Conservation (phyloP, 2,329 filamentous ascomycete genomes). For the Teratosphaeria viscida region DNA sequence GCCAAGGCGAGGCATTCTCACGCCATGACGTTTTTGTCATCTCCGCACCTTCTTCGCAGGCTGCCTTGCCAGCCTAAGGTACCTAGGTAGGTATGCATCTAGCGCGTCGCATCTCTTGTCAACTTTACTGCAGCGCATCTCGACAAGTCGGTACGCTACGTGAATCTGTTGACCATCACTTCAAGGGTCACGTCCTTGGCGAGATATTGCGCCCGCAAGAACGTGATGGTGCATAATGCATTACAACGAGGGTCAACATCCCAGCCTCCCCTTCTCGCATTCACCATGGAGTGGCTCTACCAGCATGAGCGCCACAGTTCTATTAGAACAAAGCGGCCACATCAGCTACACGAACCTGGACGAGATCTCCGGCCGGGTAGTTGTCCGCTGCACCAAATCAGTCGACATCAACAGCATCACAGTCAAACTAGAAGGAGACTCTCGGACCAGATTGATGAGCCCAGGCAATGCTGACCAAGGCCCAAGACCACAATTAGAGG, state of each 20-base stretch:
- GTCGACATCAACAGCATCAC: constrained; percentile 47
- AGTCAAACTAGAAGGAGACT: constrained; percentile 77
- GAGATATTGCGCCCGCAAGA: not conserved
- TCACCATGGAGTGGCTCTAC: constrained; percentile 6
- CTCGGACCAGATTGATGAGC: constrained; percentile 53
- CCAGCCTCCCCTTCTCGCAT: constrained; percentile 2
- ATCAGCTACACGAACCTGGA: constrained; percentile 59
- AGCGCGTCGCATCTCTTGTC: not conserved
- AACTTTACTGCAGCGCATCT: not conserved
- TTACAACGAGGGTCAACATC: constrained; percentile 2
- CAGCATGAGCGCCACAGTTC: constrained; percentile 20
- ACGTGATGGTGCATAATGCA: not conserved
- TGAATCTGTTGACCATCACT: not conserved
- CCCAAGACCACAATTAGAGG: constrained; percentile 38
- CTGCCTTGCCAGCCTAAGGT: not conserved
- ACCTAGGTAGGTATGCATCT: too few relatives aligned
- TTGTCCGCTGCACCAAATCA: constrained; percentile 33
- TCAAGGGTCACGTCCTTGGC: not conserved
- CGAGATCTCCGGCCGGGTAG: constrained; percentile 50
- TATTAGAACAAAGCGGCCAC: constrained; percentile 23
- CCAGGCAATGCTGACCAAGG: constrained; percentile 35
- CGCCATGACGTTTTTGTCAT: not conserved
- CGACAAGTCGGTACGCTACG: not conserved
- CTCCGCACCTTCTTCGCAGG: not conserved
- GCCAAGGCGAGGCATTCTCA: not conserved